These are phyloP conservation scores for Scedosporium minutisporum DNA, from an alignment of 2,329 filamentous ascomycete genomes.

Conservation along the genomic window DNA sequence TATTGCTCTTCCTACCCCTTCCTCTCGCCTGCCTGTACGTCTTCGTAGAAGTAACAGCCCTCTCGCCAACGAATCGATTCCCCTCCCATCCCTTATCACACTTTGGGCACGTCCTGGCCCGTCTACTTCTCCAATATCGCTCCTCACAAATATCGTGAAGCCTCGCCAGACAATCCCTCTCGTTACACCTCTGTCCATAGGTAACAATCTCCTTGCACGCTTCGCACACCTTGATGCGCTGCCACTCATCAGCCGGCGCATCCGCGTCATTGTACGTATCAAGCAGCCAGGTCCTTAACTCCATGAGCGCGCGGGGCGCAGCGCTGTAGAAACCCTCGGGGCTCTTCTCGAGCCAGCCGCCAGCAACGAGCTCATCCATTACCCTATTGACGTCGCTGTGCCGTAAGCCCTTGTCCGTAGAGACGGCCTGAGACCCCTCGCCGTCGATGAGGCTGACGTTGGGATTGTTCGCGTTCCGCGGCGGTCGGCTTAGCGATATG, in stretches of 20 bases:
- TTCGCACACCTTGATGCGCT: constrained; percentile 76
- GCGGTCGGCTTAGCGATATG: constrained; percentile 53
- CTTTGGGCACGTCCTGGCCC: constrained; percentile 53
- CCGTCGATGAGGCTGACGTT: constrained; percentile 22
- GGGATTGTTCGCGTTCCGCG: constrained; percentile 19
- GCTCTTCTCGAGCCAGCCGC: constrained; percentile 80
- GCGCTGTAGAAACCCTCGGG: constrained; percentile 63
- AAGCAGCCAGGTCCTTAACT: constrained; percentile 75
- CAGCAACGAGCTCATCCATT: constrained; percentile 58
- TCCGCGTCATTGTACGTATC: constrained; percentile 78
- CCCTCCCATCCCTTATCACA: constrained; percentile 44
- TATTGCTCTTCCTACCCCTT: constrained; percentile 13
- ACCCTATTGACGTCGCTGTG: constrained; percentile 69
- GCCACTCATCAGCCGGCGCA: constrained; percentile 48
- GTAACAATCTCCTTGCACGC: constrained; percentile 89
- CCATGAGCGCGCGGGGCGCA: constrained; percentile 69
- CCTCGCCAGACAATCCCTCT: constrained; percentile 57
- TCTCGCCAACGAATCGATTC: constrained; percentile 43
- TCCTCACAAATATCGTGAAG: constrained; percentile 70
- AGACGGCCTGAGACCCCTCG: constrained; percentile 22
- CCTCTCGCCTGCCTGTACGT: constrained; percentile 31
- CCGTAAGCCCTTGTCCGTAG: constrained; percentile 51
- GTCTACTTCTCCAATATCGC: constrained; percentile 60
- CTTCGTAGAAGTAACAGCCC: constrained; percentile 44
- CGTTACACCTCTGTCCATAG: constrained; percentile 65